Conservation (phyloP, 495 filamentous ascomycete species). For the Penicillium malachiteum region DNA sequence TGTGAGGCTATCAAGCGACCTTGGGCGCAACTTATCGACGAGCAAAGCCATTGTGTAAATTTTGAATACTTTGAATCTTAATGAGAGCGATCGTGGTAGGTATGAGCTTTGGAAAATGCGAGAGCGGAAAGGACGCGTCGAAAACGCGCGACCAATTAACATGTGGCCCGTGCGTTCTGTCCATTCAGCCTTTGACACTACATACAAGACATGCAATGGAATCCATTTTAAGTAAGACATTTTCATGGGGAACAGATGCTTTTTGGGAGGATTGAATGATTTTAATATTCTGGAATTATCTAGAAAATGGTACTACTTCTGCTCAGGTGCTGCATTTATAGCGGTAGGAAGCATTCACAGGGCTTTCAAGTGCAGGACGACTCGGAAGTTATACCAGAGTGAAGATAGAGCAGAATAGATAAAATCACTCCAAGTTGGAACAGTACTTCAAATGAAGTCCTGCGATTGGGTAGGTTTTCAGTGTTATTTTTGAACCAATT, state of each 20-base stretch:
- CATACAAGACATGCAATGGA: background rate
- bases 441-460: too few species aligned
- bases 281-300: too few species aligned
- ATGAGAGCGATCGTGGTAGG: background rate
- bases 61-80: background rate
- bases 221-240: background rate
- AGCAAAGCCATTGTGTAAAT: conserved; percentile 66
- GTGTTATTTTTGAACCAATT: too few species aligned
- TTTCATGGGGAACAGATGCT: background rate
- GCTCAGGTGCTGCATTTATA: too few species aligned
- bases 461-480: too few species aligned
- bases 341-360: too few species aligned
- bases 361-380: too few species aligned
- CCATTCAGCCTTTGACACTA: background rate
- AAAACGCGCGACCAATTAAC: conserved; percentile 43
- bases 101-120: conserved; percentile 16
- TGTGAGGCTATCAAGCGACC: conserved; percentile 78
- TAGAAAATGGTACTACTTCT: too few species aligned
- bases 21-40: conserved; percentile 93
- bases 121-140: conserved; percentile 36
- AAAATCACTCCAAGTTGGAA: too few species aligned
- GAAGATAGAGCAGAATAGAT: too few species aligned
- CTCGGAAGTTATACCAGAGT: too few species aligned
- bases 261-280: too few species aligned
- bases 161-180: conserved; percentile 35